Evolutionary conservation across 1,139 yeast genomes (phyloP), one percentile per base, ranked within the genome.

Genomic region (Arxiozyma heterogenica): DNA sequence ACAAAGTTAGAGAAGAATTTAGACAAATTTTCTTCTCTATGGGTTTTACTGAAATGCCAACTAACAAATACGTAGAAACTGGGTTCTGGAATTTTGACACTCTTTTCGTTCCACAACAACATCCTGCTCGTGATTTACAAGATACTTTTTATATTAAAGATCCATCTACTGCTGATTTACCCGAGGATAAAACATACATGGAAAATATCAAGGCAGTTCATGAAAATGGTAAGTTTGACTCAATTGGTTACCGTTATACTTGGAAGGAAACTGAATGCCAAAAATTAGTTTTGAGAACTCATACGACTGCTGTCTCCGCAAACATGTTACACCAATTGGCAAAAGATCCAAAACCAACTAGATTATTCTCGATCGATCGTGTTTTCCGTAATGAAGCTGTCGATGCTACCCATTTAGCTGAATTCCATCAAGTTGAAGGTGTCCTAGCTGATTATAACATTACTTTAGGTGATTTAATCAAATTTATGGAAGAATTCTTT

Each of bases 361-460:
- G 98, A 73, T 80, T 89, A 69, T 94, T 94, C 77, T 88, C 96
- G 53, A 94, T 94, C 66, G 99, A 94, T 74, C 83, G 97, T 70
- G 99, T 94, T 59, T 94, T 94, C 86, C 88, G 99, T 77, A 94
- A 94, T 71, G 99, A 94, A 77, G 98, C 99, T 23, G 98, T 94
- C 54, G 99, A 94, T 71, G 98, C 98, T 53, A 94, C 99, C n/a
- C 99, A 94, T 74, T 81, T 94, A 74, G 98, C 98, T 30, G 99
- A 94, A 76, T 94, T 94, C 79, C 98, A 93, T 74, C 99, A 94
- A 76, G 95, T 94, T 58, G 99, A 94, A 76, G 99, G 99, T 76
- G 98, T 94, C 54, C 79, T 94, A 71, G 98, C 98, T 43, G 98
- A 95, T 68, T 91, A 89, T 74, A 87, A 90, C 72, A 77, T 93